Percentiles rank a stretch among this genome's conserved stretches.
Evolutionary conservation across 1,284 basidiomycete species (phyloP).

Genomic region (Ganoderma resinaceum): DNA sequence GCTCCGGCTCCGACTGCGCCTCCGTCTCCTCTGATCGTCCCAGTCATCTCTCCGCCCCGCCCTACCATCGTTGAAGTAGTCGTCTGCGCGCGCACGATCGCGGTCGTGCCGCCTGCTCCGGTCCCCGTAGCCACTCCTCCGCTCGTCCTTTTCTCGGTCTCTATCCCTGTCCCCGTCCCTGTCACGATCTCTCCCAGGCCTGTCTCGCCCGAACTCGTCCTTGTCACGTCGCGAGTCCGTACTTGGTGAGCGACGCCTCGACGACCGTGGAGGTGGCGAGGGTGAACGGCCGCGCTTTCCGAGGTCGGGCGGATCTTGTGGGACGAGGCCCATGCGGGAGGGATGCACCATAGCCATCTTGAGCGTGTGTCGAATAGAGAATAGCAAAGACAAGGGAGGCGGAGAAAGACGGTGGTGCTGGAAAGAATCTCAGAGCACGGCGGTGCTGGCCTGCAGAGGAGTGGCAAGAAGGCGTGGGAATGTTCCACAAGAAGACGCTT

Average conservation of each 20-base stretch:
- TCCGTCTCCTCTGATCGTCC: constrained; percentile 15
- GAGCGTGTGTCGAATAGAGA: not conserved
- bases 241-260: constrained; percentile 26
- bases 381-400: not conserved
- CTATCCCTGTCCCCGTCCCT: constrained; percentile 30
- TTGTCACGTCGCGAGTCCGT: constrained; percentile 27
- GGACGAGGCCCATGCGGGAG: constrained; percentile 65
- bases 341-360: constrained; percentile 71
- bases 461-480: constrained; percentile 1
- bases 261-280: constrained; percentile 30
- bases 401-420: not conserved
- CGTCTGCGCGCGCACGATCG: constrained; percentile 38
- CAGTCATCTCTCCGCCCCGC: constrained; percentile 1
- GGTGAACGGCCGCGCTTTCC: constrained; percentile 38
- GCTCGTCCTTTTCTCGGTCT: constrained; percentile 32
- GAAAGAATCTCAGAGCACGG: not conserved
- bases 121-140: constrained; percentile 28
- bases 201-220: constrained; percentile 33
- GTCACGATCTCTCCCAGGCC: constrained; percentile 23
- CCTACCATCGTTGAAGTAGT: constrained; percentile 37
- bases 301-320: constrained; percentile 41
- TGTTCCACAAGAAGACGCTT: not conserved
- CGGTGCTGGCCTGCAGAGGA: not conserved
- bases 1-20: constrained; percentile 34
- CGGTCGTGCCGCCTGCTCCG: constrained; percentile 31